Conservation (phyloP, 1,139 yeast genomes). For the Taiozyma sp. region DNA sequence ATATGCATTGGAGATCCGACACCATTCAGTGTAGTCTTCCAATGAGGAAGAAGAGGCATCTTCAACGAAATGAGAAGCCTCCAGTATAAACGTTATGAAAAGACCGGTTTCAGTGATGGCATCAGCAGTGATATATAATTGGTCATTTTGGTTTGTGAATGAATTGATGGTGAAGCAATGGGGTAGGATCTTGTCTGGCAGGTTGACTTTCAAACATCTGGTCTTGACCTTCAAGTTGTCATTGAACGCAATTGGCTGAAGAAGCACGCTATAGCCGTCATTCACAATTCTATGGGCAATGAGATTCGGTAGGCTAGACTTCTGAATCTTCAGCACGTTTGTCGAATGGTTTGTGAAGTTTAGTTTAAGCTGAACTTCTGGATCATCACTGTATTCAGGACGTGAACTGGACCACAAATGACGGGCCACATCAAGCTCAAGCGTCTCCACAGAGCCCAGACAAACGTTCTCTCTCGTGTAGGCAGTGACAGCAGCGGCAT, state of each 20-base stretch:
- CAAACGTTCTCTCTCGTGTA: neutral
- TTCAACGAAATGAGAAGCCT: slow-evolving; percentile 23
- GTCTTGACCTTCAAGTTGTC: slow-evolving; percentile 15
- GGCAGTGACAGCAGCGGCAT: neutral
- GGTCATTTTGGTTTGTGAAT: slow-evolving; percentile 7
- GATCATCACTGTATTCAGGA: slow-evolving; percentile 6
- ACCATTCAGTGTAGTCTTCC: slow-evolving; percentile 40
- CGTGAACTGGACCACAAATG: slow-evolving; percentile 17
- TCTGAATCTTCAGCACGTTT: slow-evolving; percentile 8
- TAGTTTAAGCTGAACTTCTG: slow-evolving; percentile 13
- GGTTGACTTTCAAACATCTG: slow-evolving; percentile 19
- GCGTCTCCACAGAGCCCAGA: neutral
- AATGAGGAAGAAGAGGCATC: slow-evolving; percentile 7
- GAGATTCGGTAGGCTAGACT: slow-evolving; percentile 7
- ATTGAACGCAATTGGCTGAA: slow-evolving; percentile 20
- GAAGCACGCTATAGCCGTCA: slow-evolving; percentile 12
- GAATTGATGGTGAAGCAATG: slow-evolving; percentile 18
- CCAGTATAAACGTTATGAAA: slow-evolving; percentile 28
- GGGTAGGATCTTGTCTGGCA: slow-evolving; percentile 23
- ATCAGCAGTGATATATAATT: slow-evolving; percentile 24
- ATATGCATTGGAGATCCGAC: slow-evolving; percentile 61
- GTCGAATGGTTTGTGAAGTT: slow-evolving; percentile 10
- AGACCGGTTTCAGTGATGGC: slow-evolving; percentile 30
- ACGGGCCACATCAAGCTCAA: slow-evolving; percentile 21
- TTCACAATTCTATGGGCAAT: slow-evolving; percentile 16